These are phyloP conservation scores for Croton laevigatus DNA, from an alignment of 441 rosid species.

Conservation along the genomic window DNA sequence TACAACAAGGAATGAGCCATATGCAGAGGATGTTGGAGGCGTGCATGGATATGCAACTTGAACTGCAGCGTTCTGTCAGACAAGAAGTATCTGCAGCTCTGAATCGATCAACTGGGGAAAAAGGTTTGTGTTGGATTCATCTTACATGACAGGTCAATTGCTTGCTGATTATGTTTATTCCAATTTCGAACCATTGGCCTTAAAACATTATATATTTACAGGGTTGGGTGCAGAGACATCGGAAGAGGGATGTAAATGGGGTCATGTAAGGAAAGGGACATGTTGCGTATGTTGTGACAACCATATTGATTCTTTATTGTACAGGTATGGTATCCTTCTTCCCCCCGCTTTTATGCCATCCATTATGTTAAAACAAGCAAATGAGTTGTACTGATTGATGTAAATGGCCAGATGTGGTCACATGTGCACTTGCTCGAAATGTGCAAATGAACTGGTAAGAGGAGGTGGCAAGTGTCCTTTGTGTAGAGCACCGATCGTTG, in stretches of 20 bases:
- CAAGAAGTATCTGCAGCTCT: slow-evolving; percentile 98
- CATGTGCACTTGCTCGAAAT: slow-evolving; percentile 96
- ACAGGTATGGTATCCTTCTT: slow-evolving; percentile 48
- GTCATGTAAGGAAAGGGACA: slow-evolving; percentile 83
- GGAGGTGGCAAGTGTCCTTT: slow-evolving; percentile 92
- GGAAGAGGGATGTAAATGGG: slow-evolving; percentile 85
- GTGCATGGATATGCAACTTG: slow-evolving; percentile 98
- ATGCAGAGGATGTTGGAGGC: slow-evolving; percentile 99
- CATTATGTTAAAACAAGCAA: too few relatives aligned
- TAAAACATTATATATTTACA: slow-evolving; percentile 23
- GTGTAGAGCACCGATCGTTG: slow-evolving; percentile 91
- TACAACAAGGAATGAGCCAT: slow-evolving; percentile 97
- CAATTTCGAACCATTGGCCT: slow-evolving; percentile 1
- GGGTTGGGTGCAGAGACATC: slow-evolving; percentile 69
- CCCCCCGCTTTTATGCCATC: neutral
- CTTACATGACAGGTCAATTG: too few relatives aligned
- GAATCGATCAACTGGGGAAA: slow-evolving; percentile 64
- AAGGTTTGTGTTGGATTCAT: slow-evolving; percentile 39
- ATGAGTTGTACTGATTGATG: too few relatives aligned
- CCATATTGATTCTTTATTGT: slow-evolving; percentile 90
- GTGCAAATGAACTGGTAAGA: slow-evolving; percentile 84
- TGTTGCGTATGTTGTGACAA: slow-evolving; percentile 94
- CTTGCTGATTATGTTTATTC: neutral
- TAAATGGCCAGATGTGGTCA: slow-evolving; percentile 78
- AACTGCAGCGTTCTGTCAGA: slow-evolving; percentile 93